Evolutionary conservation across 2,329 filamentous ascomycete species (phyloP), one percentile per base, ranked within the genome.

Genomic region (Aureobasidium sp.): DNA sequence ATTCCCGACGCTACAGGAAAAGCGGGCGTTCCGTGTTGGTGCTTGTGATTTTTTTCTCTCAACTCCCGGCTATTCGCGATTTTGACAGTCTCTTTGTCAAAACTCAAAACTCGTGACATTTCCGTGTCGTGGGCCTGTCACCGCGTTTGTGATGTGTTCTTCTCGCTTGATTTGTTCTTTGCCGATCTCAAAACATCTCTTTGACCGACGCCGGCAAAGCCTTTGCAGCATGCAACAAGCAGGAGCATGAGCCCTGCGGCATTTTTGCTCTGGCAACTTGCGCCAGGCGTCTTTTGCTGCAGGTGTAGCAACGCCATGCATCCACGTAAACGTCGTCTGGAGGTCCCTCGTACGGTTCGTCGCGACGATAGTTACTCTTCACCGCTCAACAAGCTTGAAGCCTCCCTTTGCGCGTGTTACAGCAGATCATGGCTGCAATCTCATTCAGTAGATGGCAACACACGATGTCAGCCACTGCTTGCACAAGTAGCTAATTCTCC

Each of bases 181-280:
- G 40, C 40, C 40, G 40, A 57, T 46, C 29, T 46, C 29, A 27
- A 46, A 37, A 43, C 37, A 33, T 31, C 4, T 45, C 13, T 23
- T 19, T 29, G 53, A 25, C 19, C 11, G 40, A 21, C 19, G 19
- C 29, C 53, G 53, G 53, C 40, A 45, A 29, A 37, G 29, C 11
- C 27, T 33, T 38, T 11, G 23, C 23, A 53, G 49, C 21, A 53
- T 53, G 49, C 21, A 57, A 57, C 35, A n/a, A 43, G 15, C 11
- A 54, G 6, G 27, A n/a, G 40, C 40, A 37, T 45, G 40, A 57
- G 29, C 38, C 40, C 40, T 57, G 53, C 53, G 53, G 53, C 53
- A 57, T 57, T 57, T 57, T 57, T 25, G 25, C 51, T 21, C 37
- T n/a, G n/a, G n/a, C n/a, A n/a, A n/a, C n/a, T 55, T 55, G 51